These are phyloP conservation scores for Lepidium africanum DNA, from an alignment of 345 rosid genomes.

Conservation along the genomic window DNA sequence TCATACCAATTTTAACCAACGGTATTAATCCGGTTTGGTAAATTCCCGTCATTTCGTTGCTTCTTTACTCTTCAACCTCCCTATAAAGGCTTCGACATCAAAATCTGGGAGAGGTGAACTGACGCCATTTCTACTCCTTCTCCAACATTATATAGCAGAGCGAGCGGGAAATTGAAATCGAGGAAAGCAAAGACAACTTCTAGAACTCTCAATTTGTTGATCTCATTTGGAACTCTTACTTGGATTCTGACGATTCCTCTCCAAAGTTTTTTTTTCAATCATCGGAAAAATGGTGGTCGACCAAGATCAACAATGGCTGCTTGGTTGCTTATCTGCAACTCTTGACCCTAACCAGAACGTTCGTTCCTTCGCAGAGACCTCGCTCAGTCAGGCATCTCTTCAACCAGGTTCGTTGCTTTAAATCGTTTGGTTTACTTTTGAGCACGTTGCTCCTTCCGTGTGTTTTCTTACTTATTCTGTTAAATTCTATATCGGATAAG, in stretches of 20 bases:
- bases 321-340: constrained; percentile 75
- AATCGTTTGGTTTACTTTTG: not conserved
- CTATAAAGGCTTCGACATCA: constrained; percentile 18
- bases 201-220: not conserved
- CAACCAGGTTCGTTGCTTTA: constrained; percentile 56
- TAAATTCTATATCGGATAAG: not conserved
- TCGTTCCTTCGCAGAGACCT: constrained; percentile 84
- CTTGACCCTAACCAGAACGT: constrained; percentile 76
- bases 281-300: constrained; percentile 40
- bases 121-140: constrained; percentile 1
- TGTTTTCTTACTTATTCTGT: not conserved
- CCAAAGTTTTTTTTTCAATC: not conserved
- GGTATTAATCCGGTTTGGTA: constrained; percentile 12
- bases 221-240: not conserved
- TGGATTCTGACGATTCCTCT: not conserved
- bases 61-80: constrained; percentile 11
- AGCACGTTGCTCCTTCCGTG: not conserved
- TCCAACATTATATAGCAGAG: constrained; percentile 7
- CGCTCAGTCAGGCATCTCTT: constrained; percentile 74
- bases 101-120: not conserved
- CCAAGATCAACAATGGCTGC: constrained; percentile 87
- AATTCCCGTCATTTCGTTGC: not conserved
- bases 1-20: not conserved
- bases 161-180: constrained; percentile 17
- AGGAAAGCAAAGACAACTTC: not conserved